phyloP scores from a whole-genome alignment of 495 filamentous ascomycete species.

The Daldinia loculata region DNA sequence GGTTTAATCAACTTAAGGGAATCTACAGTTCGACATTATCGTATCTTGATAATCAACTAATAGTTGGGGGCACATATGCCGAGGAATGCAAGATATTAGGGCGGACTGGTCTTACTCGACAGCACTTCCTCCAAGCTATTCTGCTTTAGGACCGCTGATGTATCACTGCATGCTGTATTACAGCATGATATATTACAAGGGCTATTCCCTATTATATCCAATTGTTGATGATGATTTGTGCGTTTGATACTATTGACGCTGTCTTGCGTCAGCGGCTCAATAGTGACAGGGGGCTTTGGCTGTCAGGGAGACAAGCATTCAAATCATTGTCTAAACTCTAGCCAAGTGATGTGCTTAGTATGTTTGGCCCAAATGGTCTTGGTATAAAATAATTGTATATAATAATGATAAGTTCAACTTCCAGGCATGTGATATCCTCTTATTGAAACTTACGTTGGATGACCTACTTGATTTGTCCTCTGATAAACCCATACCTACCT shows the following conservation, averaged over 20 bases:
- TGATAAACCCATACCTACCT: background rate
- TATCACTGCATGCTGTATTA: background rate
- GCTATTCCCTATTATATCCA: background rate
- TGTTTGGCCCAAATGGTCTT: background rate
- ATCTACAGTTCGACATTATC: background rate
- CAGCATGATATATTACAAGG: background rate
- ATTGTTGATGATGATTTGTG: background rate
- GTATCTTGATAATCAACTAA: background rate
- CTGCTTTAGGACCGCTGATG: background rate
- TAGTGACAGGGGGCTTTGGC: background rate
- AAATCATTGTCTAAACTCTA: background rate
- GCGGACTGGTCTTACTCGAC: background rate
- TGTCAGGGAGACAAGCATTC: background rate
- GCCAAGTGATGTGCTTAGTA: background rate
- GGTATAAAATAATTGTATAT: background rate
- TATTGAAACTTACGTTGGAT: background rate
- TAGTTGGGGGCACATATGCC: too few relatives aligned
- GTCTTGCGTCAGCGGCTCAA: constrained; percentile 4
- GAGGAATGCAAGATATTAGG: background rate
- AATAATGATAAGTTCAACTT: background rate
- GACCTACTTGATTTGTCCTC: background rate
- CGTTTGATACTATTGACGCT: background rate
- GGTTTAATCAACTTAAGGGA: background rate
- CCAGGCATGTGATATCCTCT: background rate
- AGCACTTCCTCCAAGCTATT: background rate